Percentiles rank a stretch among this genome's conserved stretches.
phyloP scores from a whole-genome alignment of 306 rosid species.

The Quercus robur region DNA sequence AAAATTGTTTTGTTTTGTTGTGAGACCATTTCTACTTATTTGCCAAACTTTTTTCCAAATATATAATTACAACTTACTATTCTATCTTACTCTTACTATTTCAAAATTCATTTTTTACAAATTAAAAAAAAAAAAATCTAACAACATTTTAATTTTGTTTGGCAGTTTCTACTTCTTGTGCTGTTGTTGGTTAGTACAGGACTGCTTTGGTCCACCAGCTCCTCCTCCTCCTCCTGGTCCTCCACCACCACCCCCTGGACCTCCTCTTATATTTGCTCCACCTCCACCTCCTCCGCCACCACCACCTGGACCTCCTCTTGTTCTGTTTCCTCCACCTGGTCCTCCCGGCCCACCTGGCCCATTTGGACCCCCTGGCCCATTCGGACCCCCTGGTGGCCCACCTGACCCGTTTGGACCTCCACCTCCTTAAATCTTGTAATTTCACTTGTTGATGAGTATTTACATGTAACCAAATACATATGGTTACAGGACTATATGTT shows the following conservation, averaged over 20 bases:
- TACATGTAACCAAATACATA: background rate
- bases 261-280: constrained; percentile 1
- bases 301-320: background rate
- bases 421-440: background rate
- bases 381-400: too few relatives aligned
- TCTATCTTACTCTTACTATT: background rate
- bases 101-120: background rate
- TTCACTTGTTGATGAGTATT: background rate
- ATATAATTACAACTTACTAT: background rate
- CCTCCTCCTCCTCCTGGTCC: background rate
- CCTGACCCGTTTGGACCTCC: background rate
- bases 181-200: constrained; percentile 46
- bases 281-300: background rate
- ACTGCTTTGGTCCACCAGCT: constrained; percentile 34
- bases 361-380: too few relatives aligned
- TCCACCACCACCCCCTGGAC: background rate
- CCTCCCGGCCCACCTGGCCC: background rate
- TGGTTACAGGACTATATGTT: background rate
- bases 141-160: background rate
- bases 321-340: background rate
- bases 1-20: too few relatives aligned
- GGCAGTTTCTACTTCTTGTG: constrained; percentile 32
- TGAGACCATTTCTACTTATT: background rate
- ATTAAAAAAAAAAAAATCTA: background rate
- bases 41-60: too few relatives aligned